Evolutionary conservation across 1,284 basidiomycete genomes (phyloP).

Genomic region (Irpex sp.): DNA sequence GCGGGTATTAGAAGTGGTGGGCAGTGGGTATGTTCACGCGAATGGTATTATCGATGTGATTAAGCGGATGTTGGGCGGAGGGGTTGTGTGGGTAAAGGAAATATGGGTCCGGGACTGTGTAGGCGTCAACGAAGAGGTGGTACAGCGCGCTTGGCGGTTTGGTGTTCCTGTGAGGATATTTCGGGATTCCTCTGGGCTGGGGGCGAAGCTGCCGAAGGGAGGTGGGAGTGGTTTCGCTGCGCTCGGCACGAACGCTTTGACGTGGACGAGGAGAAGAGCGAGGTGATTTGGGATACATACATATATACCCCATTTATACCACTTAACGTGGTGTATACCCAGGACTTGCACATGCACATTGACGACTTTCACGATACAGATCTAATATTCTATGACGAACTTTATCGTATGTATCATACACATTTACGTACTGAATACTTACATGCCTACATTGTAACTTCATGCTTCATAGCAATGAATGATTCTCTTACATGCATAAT

Average conservation of each 20-base stretch:
- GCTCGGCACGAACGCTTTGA: neutral
- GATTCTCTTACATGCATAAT: neutral
- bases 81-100: constrained; percentile 14
- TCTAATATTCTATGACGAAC: neutral
- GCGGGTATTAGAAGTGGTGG: constrained; percentile 22
- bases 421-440: neutral
- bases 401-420: neutral
- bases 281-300: neutral
- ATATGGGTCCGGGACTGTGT: constrained; percentile 13
- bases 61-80: constrained; percentile 15
- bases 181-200: constrained; percentile 7
- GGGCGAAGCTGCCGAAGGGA: neutral
- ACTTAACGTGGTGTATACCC: neutral
- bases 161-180: constrained; percentile 13
- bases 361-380: neutral
- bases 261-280: neutral
- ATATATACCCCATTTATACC: neutral
- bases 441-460: neutral
- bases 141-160: constrained; percentile 10
- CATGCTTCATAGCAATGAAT: neutral
- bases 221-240: neutral
- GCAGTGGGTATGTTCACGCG: constrained; percentile 19
- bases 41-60: constrained; percentile 22
- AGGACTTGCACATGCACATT: neutral
- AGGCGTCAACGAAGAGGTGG: constrained; percentile 9